phyloP scores from a whole-genome alignment of 305 asterid genomes.

The Petunia hybrid region DNA sequence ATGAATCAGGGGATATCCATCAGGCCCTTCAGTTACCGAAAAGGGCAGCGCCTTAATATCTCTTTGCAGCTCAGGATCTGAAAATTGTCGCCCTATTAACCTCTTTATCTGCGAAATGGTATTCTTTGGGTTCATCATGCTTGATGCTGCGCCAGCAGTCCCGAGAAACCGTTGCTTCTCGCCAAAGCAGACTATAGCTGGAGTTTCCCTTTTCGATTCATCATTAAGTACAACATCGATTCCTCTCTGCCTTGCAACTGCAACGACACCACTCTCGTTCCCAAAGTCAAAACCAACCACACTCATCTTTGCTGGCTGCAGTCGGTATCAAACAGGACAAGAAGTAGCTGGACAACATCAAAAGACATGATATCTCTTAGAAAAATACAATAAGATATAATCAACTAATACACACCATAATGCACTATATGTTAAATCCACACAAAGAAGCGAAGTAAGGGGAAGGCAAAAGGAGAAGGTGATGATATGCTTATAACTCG shows the following conservation, averaged over 20 bases:
- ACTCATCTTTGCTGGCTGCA: conserved; percentile 68
- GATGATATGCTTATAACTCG: too few relatives aligned
- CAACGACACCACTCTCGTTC: conserved; percentile 87
- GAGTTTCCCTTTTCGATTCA: conserved; percentile 95
- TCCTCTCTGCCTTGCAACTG: conserved; percentile 95
- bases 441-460: not conserved
- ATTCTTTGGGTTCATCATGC: conserved; percentile 93
- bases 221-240: conserved; percentile 95
- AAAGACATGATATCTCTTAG: not conserved
- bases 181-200: conserved; percentile 88
- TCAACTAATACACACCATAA: conserved; percentile 22
- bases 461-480: too few relatives aligned
- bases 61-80: conserved; percentile 87
- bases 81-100: conserved; percentile 77
- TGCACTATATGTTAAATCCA: not conserved
- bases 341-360: conserved; percentile 9
- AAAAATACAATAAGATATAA: not conserved
- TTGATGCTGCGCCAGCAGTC: conserved; percentile 96
- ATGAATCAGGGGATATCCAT: conserved; percentile 82
- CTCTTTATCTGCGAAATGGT: conserved; percentile 94
- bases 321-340: conserved; percentile 15
- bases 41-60: conserved; percentile 81
- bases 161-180: conserved; percentile 96
- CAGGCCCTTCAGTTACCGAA: conserved; percentile 80
- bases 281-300: conserved; percentile 99